Evolutionary conservation across 768 basidiomycete species (phyloP).

Genomic region (Russula dissimulans): DNA sequence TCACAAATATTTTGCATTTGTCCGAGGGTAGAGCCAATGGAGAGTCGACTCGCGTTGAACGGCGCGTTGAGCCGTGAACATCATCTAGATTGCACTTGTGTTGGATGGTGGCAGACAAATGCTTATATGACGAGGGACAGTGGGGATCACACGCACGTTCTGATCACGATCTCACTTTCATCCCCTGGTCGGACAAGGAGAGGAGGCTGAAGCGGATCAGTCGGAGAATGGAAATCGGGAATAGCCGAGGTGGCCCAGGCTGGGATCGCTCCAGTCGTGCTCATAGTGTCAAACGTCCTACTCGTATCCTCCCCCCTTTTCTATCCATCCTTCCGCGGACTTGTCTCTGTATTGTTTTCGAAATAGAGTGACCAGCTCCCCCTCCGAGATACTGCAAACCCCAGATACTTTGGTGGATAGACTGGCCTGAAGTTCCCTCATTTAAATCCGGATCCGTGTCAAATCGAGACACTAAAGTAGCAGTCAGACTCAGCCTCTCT

Average conservation of each 20-base stretch:
- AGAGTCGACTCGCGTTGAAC: no score
- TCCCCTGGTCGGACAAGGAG: no score
- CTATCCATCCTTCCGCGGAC: background rate
- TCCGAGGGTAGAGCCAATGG: no score
- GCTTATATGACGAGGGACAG: no score
- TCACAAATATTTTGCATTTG: no score
- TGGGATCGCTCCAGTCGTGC: background rate
- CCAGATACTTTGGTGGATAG: background rate
- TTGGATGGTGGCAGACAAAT: no score
- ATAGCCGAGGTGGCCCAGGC: background rate
- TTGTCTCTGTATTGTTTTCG: background rate
- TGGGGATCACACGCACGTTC: no score
- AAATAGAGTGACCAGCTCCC: background rate
- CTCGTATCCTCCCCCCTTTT: background rate
- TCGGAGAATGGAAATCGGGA: constrained; percentile 14
- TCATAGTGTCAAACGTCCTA: constrained; percentile 2
- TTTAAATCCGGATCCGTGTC: constrained; percentile 27
- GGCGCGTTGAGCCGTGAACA: no score
- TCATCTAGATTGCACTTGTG: no score
- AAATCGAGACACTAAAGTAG: constrained; percentile 22
- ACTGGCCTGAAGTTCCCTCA: constrained; percentile 4
- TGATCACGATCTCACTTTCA: no score
- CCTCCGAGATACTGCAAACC: background rate
- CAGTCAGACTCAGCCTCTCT: constrained; percentile 13
- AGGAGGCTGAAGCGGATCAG: constrained; percentile 30